Base-by-base conservation (phyloP, 257 asterid genomes). In the Nicotiana tomentosiformis region DNA sequence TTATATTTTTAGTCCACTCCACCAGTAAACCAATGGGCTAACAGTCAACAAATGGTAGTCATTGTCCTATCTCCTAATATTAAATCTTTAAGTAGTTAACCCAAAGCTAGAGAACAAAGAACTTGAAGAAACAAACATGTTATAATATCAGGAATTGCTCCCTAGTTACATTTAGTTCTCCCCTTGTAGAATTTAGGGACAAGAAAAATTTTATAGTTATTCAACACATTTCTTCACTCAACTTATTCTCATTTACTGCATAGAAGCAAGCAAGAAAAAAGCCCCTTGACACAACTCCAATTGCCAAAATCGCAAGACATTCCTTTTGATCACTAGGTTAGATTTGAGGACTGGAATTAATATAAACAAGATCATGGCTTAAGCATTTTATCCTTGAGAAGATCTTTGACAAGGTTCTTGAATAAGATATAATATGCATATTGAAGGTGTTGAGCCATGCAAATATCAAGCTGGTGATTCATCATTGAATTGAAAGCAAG, bases 111-210 rank as follows among this genome's bases (percentile, higher is more conserved):
- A 74, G 62, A 74, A 7, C 7, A 74, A 49, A 49, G 61, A 49
- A 74, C 23, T 74, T 74, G 62, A 74, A 49, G 43, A 74, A 74
- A 74, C 26, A 16, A 74, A 49, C n/a, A 74, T 49, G 80, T 74
- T 61, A 49, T 74, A 49, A 74, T 10, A 74, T 26, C 64, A 49
- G 26, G 62, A 74, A 26, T 18, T 26, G 80, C n/a, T 51, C 62
- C 64, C 62, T 49, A 74, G 62, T 15, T 26, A 74, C n/a, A 17
- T 51, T 51, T 49, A 74, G 80, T 49, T 74, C 62, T 74, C 43
- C 51, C 15, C 29, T 46, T 70, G 7, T 46, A 46, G 20, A 43
- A 2, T 43, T 43, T 43, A 43, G 61, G 60, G 56, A 33, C 12
- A 10, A 37, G 57, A 69, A 35, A 68, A n/a, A 2, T 68, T 8